Percentiles rank a stretch among this genome's conserved stretches.
These are phyloP conservation scores for Chaetoceros tenuissimus DNA, from an alignment of 108 stramenopile genomes.

Conservation along the genomic window DNA sequence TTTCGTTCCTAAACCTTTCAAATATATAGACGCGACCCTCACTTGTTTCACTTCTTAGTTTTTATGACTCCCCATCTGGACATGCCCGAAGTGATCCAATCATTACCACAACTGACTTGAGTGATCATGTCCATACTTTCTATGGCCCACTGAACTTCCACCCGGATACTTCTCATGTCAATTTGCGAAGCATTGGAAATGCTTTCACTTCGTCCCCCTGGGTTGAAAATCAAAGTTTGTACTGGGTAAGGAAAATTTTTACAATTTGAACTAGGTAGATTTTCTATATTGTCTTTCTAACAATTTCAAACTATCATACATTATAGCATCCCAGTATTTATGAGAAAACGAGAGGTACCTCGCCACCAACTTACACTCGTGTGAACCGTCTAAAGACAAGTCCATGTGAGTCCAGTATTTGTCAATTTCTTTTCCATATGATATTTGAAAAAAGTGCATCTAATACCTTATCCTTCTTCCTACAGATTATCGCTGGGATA, in stretches of 20 bases:
- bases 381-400: neutral
- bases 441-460: too few species aligned
- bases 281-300: neutral
- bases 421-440: too few species aligned
- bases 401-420: conserved; percentile 20
- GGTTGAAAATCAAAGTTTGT: conserved; percentile 10
- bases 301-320: neutral
- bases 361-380: neutral
- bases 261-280: neutral
- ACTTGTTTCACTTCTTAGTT: too few species aligned
- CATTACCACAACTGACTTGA: neutral
- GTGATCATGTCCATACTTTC: conserved; percentile 12
- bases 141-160: too few species aligned
- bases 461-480: too few species aligned
- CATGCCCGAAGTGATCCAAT: conserved; percentile 16
- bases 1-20: too few species aligned
- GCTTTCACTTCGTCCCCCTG: conserved; percentile 7
- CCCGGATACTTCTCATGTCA: too few species aligned
- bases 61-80: conserved; percentile 8
- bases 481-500: too few species aligned
- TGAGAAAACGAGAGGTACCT: neutral
- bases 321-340: conserved; percentile 5
- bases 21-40: too few species aligned
- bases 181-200: too few species aligned
- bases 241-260: conserved; percentile 3